Evolutionary conservation across 2,329 filamentous ascomycete species (phyloP).

Genomic region (Sclerotinia sclerotiorum): DNA sequence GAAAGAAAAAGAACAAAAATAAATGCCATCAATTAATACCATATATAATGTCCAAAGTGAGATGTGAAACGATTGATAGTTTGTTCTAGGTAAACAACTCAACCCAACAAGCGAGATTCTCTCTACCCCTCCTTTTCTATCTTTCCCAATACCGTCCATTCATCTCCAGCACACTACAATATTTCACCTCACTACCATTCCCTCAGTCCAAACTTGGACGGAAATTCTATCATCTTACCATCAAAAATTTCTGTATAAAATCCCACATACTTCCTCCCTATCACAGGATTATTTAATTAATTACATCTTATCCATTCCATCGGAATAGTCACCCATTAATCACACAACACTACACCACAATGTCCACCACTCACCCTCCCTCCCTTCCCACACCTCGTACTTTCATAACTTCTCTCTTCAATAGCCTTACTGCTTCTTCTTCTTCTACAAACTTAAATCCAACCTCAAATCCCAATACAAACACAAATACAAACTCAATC

Average conservation of each 20-base stretch:
- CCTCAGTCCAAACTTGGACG: neutral
- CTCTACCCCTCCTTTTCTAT: conserved; percentile 6
- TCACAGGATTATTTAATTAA: neutral
- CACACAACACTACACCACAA: neutral
- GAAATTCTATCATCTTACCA: too few relatives aligned
- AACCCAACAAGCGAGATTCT: conserved; percentile 9
- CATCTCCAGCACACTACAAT: neutral
- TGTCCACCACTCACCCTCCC: neutral
- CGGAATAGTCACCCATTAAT: neutral
- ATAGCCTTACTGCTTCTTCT: conserved; percentile 29
- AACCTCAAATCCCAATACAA: conserved; percentile 3
- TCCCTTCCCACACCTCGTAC: conserved; percentile 35
- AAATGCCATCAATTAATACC: neutral
- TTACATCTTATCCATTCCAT: neutral
- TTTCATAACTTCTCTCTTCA: conserved; percentile 38
- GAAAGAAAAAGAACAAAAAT: neutral
- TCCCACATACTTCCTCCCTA: neutral
- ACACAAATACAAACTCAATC: too few relatives aligned
- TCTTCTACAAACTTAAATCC: neutral
- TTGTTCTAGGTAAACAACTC: neutral
- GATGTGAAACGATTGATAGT: neutral
- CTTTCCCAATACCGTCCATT: neutral
- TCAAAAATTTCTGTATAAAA: neutral
- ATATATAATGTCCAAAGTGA: neutral
- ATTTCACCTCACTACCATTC: neutral